These are phyloP conservation scores for Aspergillus nomiae DNA, from an alignment of 2,329 filamentous ascomycete genomes.

Conservation along the genomic window DNA sequence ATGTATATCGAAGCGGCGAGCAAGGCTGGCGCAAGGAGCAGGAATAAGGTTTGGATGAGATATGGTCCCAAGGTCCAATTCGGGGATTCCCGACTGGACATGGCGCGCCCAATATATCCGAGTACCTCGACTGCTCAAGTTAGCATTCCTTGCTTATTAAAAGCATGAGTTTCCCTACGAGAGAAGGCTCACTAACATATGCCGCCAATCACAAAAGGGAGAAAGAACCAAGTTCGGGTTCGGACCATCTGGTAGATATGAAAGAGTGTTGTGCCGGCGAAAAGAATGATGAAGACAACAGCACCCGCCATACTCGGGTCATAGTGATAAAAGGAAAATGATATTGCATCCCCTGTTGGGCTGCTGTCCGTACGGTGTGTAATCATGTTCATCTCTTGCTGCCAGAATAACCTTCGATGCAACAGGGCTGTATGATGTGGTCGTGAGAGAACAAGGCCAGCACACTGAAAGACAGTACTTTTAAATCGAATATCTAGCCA, in stretches of 20 bases:
- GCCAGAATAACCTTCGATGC: background rate
- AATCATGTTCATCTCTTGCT: background rate
- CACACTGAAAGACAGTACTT: background rate
- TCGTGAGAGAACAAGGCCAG: background rate
- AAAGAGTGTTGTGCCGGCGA: slow-evolving; percentile 7
- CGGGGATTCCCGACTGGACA: slow-evolving; percentile 8
- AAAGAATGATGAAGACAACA: background rate
- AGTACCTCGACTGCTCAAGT: slow-evolving; percentile 46
- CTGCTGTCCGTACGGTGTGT: background rate
- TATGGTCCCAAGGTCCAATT: slow-evolving; percentile 26
- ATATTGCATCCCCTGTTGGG: background rate
- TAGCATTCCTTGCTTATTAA: background rate
- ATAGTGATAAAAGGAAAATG: background rate
- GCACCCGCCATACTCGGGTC: background rate
- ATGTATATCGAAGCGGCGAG: slow-evolving; percentile 46
- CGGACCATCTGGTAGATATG: slow-evolving; percentile 20
- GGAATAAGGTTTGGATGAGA: slow-evolving; percentile 36
- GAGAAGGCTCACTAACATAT: slow-evolving; percentile 16
- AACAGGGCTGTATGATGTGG: background rate
- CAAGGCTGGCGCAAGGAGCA: slow-evolving; percentile 43
- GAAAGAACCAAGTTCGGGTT: slow-evolving; percentile 25
- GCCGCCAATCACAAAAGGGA: slow-evolving; percentile 45
- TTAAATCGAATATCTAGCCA: background rate
- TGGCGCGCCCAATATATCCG: slow-evolving; percentile 31
- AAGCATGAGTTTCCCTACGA: too few species aligned